Conservation (phyloP, 2,329 filamentous ascomycete genomes). For the Trichoderma afroharzianum region DNA sequence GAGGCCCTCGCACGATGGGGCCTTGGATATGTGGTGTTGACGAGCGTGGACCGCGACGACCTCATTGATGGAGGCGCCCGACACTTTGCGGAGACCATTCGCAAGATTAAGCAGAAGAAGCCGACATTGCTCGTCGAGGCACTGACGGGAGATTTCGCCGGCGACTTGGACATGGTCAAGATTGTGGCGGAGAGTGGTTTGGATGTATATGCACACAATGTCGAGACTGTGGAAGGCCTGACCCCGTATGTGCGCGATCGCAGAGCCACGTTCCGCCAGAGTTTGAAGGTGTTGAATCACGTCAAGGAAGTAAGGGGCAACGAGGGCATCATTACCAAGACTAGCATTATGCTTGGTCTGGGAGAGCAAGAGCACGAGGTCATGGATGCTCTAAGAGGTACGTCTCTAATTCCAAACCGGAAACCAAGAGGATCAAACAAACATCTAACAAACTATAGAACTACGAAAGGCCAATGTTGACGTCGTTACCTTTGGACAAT, state of each 20-base stretch:
- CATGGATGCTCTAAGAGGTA: constrained; percentile 69
- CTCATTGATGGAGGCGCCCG: constrained; percentile 80
- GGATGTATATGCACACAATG: constrained; percentile 95
- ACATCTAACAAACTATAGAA: constrained; percentile 40
- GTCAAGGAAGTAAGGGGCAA: constrained; percentile 70
- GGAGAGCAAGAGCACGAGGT: constrained; percentile 89
- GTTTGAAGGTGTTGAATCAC: constrained; percentile 70
- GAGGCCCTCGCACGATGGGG: constrained; percentile 93
- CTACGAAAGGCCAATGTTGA: constrained; percentile 79
- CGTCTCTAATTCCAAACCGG: constrained; percentile 19
- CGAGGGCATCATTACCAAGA: constrained; percentile 90
- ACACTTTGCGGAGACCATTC: constrained; percentile 92
- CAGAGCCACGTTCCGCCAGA: constrained; percentile 84
- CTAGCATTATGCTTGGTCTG: constrained; percentile 92
- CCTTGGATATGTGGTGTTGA: constrained; percentile 91
- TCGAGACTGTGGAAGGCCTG: constrained; percentile 89
- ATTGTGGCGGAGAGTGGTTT: constrained; percentile 82
- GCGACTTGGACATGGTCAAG: constrained; percentile 81
- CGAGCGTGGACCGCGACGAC: constrained; percentile 90
- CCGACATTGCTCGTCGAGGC: constrained; percentile 76
- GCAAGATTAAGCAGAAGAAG: constrained; percentile 84
- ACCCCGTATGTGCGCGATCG: constrained; percentile 89
- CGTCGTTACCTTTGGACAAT: constrained; percentile 98
- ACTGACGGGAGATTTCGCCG: constrained; percentile 81
- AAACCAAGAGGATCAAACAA: not conserved